These are phyloP conservation scores for Platanthera guangdongensis DNA, from an alignment of 106 monocot genomes.

Conservation along the genomic window DNA sequence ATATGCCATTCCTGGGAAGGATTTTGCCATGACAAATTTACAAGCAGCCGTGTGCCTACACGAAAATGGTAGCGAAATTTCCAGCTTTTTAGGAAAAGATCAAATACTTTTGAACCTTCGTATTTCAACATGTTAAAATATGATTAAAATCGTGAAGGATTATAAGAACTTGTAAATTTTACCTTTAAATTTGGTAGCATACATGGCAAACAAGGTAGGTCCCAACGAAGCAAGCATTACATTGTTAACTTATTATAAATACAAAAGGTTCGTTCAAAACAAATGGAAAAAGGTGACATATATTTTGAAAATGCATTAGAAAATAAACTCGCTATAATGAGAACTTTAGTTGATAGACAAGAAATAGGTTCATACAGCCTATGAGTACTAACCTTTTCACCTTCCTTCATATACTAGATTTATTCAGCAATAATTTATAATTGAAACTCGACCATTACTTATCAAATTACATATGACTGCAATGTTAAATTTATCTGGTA, in stretches of 20 bases:
- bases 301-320: not conserved
- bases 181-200: not conserved
- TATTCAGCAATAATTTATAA: not conserved
- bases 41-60: conserved; percentile 42
- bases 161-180: not conserved
- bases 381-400: not conserved
- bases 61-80: not conserved
- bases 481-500: too few species aligned
- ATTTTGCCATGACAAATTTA: conserved; percentile 89
- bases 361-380: not conserved
- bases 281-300: not conserved
- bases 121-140: not conserved
- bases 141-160: too few species aligned
- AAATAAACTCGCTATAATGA: not conserved
- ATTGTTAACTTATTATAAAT: not conserved
- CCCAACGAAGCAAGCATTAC: not conserved
- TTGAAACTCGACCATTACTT: not conserved
- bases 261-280: not conserved
- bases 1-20: conserved; percentile 98
- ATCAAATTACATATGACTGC: not conserved
- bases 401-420: not conserved
- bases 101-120: not conserved
- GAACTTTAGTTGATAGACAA: not conserved
- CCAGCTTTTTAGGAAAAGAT: not conserved
- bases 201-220: not conserved